These are phyloP conservation scores for Lupinus albus DNA, from an alignment of 306 rosid species.

Conservation along the genomic window DNA sequence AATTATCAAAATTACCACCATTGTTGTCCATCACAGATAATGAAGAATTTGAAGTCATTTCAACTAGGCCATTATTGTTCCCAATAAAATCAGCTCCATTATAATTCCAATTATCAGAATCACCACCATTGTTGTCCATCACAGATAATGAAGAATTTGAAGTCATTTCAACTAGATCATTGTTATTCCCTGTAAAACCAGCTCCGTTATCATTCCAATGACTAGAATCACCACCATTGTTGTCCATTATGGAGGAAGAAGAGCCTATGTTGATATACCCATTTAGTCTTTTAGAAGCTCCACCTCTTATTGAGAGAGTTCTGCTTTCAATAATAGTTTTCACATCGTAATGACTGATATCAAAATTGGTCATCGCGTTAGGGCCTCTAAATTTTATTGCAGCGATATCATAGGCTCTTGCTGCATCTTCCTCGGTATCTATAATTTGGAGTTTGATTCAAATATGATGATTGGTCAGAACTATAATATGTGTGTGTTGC, in stretches of 20 bases:
- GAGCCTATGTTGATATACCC: slow-evolving; percentile 57
- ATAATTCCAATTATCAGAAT: too few species aligned
- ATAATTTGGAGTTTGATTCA: not conserved
- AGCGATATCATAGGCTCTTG: slow-evolving; percentile 78
- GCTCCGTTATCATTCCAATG: slow-evolving; percentile 24
- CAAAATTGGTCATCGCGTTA: slow-evolving; percentile 73
- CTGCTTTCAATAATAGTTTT: slow-evolving; percentile 70
- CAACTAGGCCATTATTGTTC: too few species aligned
- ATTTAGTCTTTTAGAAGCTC: slow-evolving; percentile 64
- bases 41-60: too few species aligned
- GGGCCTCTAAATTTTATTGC: slow-evolving; percentile 74
- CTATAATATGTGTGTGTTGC: not conserved
- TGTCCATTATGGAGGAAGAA: slow-evolving; percentile 29
- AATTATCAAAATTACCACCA: too few species aligned
- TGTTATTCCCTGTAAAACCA: slow-evolving; percentile 38
- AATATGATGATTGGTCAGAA: not conserved
- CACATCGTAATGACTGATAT: slow-evolving; percentile 74
- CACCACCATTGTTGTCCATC: too few species aligned
- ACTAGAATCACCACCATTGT: slow-evolving; percentile 28
- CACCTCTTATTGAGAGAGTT: slow-evolving; percentile 71
- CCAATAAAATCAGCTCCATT: too few species aligned
- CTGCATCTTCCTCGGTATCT: slow-evolving; percentile 83
- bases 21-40: too few species aligned
- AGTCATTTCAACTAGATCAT: too few species aligned
- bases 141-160: too few species aligned